phyloP scores from a whole-genome alignment of 2,329 filamentous ascomycete species.

The Cyphellophora europaea region DNA sequence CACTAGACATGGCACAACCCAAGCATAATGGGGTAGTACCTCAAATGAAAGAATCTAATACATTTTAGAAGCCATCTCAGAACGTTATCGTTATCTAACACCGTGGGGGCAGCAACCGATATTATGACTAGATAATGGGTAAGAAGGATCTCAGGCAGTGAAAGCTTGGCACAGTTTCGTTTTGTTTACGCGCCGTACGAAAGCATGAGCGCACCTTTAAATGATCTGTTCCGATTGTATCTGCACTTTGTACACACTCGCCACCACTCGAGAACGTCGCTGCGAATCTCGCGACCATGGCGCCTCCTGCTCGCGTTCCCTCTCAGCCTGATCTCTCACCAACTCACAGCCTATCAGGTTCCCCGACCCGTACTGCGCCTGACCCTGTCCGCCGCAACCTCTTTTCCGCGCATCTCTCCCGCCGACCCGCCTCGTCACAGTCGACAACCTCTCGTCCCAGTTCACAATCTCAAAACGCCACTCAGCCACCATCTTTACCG shows the following conservation, averaged over 20 bases:
- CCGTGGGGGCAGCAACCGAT: too few species aligned
- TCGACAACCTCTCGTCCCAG: conserved; percentile 6
- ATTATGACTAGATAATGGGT: too few species aligned
- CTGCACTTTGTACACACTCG: too few species aligned
- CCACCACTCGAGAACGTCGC: too few species aligned
- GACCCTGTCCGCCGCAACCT: conserved; percentile 33
- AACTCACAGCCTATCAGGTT: conserved; percentile 3
- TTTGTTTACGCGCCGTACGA: not conserved
- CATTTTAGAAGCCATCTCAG: too few species aligned
- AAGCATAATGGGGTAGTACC: too few species aligned
- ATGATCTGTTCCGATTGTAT: too few species aligned
- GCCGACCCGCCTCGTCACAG: conserved; percentile 25
- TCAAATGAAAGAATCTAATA: too few species aligned
- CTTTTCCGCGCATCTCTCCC: conserved; percentile 34
- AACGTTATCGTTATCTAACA: too few species aligned
- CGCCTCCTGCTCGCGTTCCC: conserved; percentile 1
- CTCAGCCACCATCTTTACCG: conserved; percentile 10
- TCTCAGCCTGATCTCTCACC: conserved; percentile 6
- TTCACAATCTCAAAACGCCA: conserved; percentile 5
- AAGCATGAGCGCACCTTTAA: too few species aligned
- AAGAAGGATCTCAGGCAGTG: not conserved
- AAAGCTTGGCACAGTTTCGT: not conserved
- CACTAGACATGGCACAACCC: too few species aligned
- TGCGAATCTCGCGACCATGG: conserved; percentile 1
- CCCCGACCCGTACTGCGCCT: conserved; percentile 5